Evolutionary conservation across 345 rosid species (phyloP).

Genomic region (Citrus reticulata): DNA sequence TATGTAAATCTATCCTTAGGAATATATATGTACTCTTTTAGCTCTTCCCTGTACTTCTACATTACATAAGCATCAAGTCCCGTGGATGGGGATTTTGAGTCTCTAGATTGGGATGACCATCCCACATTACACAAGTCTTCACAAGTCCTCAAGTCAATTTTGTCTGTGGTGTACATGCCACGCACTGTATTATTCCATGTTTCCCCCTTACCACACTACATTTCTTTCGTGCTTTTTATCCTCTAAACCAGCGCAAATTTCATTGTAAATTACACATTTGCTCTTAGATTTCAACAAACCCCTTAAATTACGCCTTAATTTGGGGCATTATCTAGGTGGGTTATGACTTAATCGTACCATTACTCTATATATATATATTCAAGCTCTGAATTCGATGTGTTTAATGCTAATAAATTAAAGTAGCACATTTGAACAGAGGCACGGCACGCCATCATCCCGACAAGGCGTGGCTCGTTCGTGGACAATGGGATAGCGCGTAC

Average conservation of each 20-base stretch:
- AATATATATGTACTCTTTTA: no score
- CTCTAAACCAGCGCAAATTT: slow-evolving; percentile 10
- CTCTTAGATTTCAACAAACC: slow-evolving; percentile 22
- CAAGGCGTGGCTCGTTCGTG: background rate
- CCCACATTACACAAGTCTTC: background rate
- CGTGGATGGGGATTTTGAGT: slow-evolving; percentile 8
- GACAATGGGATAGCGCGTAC: background rate
- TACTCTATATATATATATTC: background rate
- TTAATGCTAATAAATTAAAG: background rate
- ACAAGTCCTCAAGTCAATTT: slow-evolving; percentile 14
- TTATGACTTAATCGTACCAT: slow-evolving; percentile 4
- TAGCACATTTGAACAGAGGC: background rate
- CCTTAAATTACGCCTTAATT: slow-evolving; percentile 62
- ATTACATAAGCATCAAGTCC: background rate
- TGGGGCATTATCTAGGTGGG: slow-evolving; percentile 26
- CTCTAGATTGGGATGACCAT: slow-evolving; percentile 6
- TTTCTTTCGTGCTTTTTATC: slow-evolving; percentile 1
- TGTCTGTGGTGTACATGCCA: slow-evolving; percentile 21
- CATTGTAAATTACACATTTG: background rate
- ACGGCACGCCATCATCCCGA: background rate
- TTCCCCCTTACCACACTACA: slow-evolving; percentile 27
- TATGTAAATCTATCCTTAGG: no score
- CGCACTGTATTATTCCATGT: slow-evolving; percentile 27
- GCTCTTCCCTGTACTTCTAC: background rate
- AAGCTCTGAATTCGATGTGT: slow-evolving; percentile 8